Evolutionary conservation across 2,329 filamentous ascomycete genomes (phyloP), one percentile per base, ranked within the genome.

Genomic region (Gremmenia infestans): DNA sequence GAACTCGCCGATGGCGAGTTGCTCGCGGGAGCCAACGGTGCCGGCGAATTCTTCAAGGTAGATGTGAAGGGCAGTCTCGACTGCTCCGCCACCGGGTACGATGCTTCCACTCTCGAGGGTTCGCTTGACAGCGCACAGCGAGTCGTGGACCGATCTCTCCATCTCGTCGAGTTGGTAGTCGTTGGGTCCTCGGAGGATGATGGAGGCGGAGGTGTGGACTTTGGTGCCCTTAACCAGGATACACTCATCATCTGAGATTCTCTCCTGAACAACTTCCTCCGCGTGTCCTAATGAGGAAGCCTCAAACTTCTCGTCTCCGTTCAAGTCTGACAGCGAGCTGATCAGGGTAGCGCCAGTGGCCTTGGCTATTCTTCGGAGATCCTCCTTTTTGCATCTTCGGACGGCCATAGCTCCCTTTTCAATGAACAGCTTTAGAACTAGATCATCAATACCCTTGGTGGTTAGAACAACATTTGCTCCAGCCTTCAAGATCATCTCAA

Each of bases 11-110:
- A 99, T 97, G 62, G 94, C 94, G 52, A 99, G 86, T 78, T 99
- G 94, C 76, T 99, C 94, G 67, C 94, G 87, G 53, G 93, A 97
- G 64, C 93, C 91, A 60, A 99, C 93, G 39, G 94, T 97, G 67
- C 94, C 93, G 52, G 94, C 94, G 74, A 96, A 99, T 75, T 99
- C 94, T 78, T 99, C 94, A 36, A 99, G 83, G 77, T 97, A 99
- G 72, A 99, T 99, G 78, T 97, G 94, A 63, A 99, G 83, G 49
- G 94, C 94, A n/a, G 94, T 97, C 79, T 99, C 94, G 22, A 97
- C 93, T 45, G 94, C 94, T 70, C 93, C 94, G 63, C 94, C 94
- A 63, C 94, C 94, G 15, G 94, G 94, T 40, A 99, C 94, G 63
- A 99, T 95, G 75, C 89, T 92, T 68, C 94, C 94, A 70, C 91